Evolutionary conservation across 225 moss, liverwort and hornwort genomes (phyloP).

Genomic region (Lunularia cruciata): DNA sequence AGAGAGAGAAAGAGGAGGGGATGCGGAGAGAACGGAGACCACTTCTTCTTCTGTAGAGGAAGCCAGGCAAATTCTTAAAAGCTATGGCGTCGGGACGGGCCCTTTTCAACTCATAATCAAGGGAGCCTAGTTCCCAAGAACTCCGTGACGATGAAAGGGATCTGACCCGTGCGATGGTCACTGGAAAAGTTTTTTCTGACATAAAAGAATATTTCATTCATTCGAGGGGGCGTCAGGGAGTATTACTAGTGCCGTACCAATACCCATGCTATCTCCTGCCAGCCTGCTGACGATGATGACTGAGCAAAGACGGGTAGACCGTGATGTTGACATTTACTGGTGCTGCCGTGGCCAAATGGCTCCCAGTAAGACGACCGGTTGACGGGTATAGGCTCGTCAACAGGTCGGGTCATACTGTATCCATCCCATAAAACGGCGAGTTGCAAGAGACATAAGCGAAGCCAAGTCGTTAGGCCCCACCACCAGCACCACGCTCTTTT

Average conservation of each 20-base stretch:
- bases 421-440: too few relatives aligned
- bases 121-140: background rate
- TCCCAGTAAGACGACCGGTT: background rate
- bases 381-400: background rate
- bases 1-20: background rate
- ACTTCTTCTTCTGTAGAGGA: background rate
- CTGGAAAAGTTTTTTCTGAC: constrained; percentile 14
- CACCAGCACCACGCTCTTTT: background rate
- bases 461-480: background rate
- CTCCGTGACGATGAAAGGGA: constrained; percentile 9
- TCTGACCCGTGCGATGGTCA: constrained; percentile 22
- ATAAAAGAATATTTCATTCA: constrained; percentile 20
- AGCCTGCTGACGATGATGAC: background rate
- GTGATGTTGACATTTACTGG: background rate
- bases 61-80: constrained; percentile 23
- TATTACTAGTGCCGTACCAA: constrained; percentile 14
- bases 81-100: constrained; percentile 20
- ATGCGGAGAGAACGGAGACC: background rate
- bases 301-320: background rate
- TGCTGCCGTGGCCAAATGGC: background rate
- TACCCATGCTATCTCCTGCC: constrained; percentile 22
- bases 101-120: constrained; percentile 15
- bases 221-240: constrained; percentile 3
- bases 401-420: background rate
- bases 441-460: too few relatives aligned